phyloP scores from a whole-genome alignment of 768 basidiomycete genomes.

The Boletellus ananas region DNA sequence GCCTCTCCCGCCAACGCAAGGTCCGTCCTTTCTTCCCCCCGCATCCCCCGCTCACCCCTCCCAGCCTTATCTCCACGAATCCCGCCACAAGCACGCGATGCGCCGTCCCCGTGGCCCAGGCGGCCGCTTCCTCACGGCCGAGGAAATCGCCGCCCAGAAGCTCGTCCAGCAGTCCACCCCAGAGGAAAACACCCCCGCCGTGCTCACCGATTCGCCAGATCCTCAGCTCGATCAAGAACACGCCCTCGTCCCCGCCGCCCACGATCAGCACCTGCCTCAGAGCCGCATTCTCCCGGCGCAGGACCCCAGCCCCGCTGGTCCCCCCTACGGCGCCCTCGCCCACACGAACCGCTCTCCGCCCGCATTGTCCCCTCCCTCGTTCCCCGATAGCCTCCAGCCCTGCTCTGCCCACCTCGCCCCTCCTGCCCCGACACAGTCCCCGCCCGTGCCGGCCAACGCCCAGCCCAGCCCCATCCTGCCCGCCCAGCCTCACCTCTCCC shows the following conservation, averaged over 20 bases:
- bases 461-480: conserved; percentile 20
- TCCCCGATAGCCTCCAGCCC: background rate
- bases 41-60: conserved; percentile 9
- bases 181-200: conserved; percentile 18
- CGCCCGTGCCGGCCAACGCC: conserved; percentile 20
- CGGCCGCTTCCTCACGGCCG: conserved; percentile 94
- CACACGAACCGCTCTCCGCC: conserved; percentile 25
- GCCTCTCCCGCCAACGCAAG: conserved; percentile 91
- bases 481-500: conserved; percentile 15
- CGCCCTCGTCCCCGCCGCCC: background rate
- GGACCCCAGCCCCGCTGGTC: conserved; percentile 8
- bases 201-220: conserved; percentile 18
- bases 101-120: conserved; percentile 95
- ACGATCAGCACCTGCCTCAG: conserved; percentile 2
- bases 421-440: conserved; percentile 15
- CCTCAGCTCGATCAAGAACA: conserved; percentile 10
- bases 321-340: conserved; percentile 15
- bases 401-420: conserved; percentile 19
- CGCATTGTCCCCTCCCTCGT: conserved; percentile 12
- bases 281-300: conserved; percentile 18
- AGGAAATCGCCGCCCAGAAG: conserved; percentile 87
- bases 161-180: conserved; percentile 31
- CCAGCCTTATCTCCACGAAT: conserved; percentile 97
- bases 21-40: conserved; percentile 35
- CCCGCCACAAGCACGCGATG: conserved; percentile 97